Conservation (phyloP, 257 asterid species). For the Capsicum chinense region DNA sequence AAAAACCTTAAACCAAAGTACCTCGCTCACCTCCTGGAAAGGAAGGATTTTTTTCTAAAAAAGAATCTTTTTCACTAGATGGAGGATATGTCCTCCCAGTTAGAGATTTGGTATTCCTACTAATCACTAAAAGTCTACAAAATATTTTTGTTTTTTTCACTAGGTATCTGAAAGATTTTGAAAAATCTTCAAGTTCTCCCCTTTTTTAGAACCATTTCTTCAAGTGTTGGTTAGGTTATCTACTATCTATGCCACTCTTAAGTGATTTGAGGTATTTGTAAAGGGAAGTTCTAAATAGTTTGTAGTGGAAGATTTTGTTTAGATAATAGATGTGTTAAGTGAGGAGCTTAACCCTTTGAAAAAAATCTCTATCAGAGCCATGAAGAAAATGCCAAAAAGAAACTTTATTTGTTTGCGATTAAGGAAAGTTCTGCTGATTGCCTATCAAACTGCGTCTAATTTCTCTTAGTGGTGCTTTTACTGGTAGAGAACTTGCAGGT, state of each 20-base stretch:
- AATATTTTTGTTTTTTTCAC: too few relatives aligned
- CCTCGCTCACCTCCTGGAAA: conserved; percentile 3
- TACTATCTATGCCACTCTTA: neutral
- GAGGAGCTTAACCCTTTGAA: neutral
- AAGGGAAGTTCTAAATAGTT: neutral
- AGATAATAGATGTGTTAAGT: neutral
- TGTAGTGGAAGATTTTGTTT: neutral
- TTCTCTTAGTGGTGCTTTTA: conserved; percentile 29
- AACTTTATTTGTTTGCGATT: too few relatives aligned
- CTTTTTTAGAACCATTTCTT: too few relatives aligned
- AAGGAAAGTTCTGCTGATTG: neutral
- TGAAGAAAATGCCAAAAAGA: too few relatives aligned
- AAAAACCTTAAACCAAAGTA: neutral
- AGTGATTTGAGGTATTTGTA: conserved; percentile 3
- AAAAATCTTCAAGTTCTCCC: too few relatives aligned
- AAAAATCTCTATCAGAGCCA: neutral
- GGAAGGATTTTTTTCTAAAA: neutral
- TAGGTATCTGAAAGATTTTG: too few relatives aligned
- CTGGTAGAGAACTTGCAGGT: conserved; percentile 34
- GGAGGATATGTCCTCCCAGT: neutral
- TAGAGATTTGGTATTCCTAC: too few relatives aligned
- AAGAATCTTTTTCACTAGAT: neutral
- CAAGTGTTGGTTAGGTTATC: neutral
- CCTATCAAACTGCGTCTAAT: conserved; percentile 18
- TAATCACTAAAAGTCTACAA: too few relatives aligned